phyloP scores from a whole-genome alignment of 2,329 filamentous ascomycete species.

The Hymenoscyphus scutula region DNA sequence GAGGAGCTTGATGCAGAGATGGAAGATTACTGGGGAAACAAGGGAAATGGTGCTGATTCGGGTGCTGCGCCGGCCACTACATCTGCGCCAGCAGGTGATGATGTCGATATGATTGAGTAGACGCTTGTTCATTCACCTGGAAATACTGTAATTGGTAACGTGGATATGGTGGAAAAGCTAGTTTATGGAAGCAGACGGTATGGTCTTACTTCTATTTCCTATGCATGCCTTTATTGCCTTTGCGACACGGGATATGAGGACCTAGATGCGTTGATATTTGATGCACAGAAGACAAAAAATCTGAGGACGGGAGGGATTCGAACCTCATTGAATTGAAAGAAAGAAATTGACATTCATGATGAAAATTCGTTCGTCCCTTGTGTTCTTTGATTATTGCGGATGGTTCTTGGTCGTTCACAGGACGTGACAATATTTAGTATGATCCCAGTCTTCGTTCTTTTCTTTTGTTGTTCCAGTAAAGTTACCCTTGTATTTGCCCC shows the following conservation, averaged over 20 bases:
- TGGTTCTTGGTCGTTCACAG: too few species aligned
- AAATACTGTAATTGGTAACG: background rate
- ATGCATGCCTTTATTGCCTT: background rate
- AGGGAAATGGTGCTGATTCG: constrained; percentile 35
- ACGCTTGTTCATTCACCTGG: background rate
- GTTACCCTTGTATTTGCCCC: too few species aligned
- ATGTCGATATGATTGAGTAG: constrained; percentile 64
- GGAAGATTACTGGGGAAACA: constrained; percentile 81
- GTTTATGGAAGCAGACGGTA: background rate
- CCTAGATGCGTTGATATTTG: background rate
- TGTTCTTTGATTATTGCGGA: too few species aligned
- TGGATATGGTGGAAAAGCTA: background rate
- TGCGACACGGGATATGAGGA: background rate
- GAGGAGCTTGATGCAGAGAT: constrained; percentile 95
- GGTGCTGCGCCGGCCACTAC: constrained; percentile 36
- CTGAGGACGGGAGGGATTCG: too few species aligned
- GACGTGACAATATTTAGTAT: too few species aligned
- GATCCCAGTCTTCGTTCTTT: too few species aligned
- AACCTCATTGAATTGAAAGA: too few species aligned
- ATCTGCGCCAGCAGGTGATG: constrained; percentile 42
- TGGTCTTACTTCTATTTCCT: background rate
- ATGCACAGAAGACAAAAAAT: background rate
- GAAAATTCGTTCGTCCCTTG: too few species aligned
- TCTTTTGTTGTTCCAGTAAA: too few species aligned
- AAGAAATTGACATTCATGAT: too few species aligned